phyloP scores from a whole-genome alignment of 495 filamentous ascomycete genomes.

The Thermochaetoides thermophila region DNA sequence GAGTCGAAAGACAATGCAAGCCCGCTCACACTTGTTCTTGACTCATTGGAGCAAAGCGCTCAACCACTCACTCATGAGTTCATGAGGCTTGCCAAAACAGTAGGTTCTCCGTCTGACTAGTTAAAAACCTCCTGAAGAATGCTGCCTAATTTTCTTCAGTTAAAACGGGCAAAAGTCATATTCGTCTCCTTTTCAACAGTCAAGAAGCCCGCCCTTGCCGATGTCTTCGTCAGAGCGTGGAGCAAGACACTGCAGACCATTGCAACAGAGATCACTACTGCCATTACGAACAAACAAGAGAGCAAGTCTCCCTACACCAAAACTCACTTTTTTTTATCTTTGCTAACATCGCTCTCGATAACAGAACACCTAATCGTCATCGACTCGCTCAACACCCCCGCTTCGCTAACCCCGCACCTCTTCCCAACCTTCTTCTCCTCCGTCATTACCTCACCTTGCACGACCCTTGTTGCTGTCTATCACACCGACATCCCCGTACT shows the following conservation, averaged over 20 bases:
- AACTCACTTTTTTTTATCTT: constrained; percentile 26
- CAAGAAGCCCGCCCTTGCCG: constrained; percentile 36
- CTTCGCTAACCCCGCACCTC: constrained; percentile 18
- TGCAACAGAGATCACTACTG: constrained; percentile 39
- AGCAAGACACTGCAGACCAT: constrained; percentile 39
- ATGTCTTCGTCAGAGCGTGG: constrained; percentile 48
- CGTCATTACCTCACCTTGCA: constrained; percentile 37
- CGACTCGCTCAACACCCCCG: constrained; percentile 44
- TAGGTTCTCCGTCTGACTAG: neutral
- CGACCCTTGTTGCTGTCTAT: constrained; percentile 47
- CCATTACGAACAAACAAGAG: constrained; percentile 23
- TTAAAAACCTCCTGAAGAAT: too few species aligned
- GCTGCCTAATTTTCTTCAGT: too few species aligned
- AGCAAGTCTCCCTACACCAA: constrained; percentile 14
- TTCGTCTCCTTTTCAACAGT: constrained; percentile 66
- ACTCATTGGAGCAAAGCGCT: constrained; percentile 72
- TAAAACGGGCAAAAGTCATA: constrained; percentile 43
- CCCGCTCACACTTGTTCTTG: constrained; percentile 72
- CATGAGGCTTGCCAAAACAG: constrained; percentile 57
- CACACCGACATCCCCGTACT: constrained; percentile 47
- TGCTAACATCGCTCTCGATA: too few species aligned
- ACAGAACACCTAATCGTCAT: constrained; percentile 45
- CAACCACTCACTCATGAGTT: constrained; percentile 58
- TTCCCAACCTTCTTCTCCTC: constrained; percentile 40
- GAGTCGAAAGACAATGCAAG: constrained; percentile 63